These are phyloP conservation scores for Peziza echinospora DNA, from an alignment of 495 filamentous ascomycete species.

Conservation along the genomic window DNA sequence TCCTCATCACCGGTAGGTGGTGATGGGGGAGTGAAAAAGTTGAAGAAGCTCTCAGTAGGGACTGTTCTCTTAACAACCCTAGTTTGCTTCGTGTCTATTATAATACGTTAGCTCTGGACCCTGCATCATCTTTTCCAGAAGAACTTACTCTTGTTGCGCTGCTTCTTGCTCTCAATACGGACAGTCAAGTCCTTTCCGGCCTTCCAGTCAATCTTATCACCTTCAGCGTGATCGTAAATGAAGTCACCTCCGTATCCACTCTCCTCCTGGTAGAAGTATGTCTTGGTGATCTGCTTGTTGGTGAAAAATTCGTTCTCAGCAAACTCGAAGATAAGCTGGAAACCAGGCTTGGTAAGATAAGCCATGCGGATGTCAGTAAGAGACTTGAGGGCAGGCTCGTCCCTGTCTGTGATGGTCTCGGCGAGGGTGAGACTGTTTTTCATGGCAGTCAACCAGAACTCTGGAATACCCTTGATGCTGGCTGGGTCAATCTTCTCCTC, in stretches of 20 bases:
- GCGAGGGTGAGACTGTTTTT: conserved; percentile 94
- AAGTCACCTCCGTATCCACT: conserved; percentile 96
- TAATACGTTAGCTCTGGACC: too few species aligned
- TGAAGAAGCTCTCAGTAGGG: conserved; percentile 98
- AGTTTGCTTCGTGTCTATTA: conserved; percentile 87
- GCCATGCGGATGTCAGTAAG: conserved; percentile 96
- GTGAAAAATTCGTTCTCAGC: conserved; percentile 85
- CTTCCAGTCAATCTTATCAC: conserved; percentile 97
- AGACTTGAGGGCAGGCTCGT: conserved; percentile 76
- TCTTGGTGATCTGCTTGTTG: conserved; percentile 93
- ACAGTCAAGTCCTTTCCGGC: conserved; percentile 78
- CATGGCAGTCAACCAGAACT: conserved; percentile 99
- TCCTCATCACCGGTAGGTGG: conserved; percentile 54
- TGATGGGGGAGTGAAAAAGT: conserved; percentile 95
- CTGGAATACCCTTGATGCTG: conserved; percentile 57
- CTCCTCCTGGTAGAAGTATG: conserved; percentile 98
- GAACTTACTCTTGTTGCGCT: conserved; percentile 89
- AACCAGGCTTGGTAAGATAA: conserved; percentile 93
- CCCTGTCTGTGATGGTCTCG: conserved; percentile 93
- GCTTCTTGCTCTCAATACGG: conserved; percentile 92
- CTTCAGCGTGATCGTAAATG: conserved; percentile 98
- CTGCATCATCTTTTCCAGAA: neutral
- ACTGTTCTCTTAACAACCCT: conserved; percentile 97
- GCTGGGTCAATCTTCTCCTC: conserved; percentile 28
- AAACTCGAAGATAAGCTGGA: conserved; percentile 95